Base-by-base conservation (phyloP, 441 rosid species). In the Euphorbia schlechtendalii region DNA sequence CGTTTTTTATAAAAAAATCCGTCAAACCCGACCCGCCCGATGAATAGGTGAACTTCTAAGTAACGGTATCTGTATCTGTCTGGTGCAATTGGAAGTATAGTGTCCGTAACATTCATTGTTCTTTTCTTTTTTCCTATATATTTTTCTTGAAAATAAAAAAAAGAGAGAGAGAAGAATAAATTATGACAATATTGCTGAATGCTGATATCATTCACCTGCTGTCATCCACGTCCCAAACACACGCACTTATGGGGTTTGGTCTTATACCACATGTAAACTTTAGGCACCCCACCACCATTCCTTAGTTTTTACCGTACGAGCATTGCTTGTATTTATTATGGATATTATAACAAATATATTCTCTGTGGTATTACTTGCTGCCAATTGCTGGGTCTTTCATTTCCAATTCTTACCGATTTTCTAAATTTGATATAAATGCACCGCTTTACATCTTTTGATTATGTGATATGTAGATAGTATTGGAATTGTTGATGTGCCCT, bases 161-260 rank as follows among this genome's bases (percentile, higher is more conserved):
- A 30, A 12, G 24, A 40, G 4, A 38, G 24, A 11, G 22, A 14
- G 28, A 38, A 7, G 10, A n/a, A 27, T 27, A 60, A n/a, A 55
- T 24, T 36, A 70, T 53, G 69, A 61, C 66, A 74, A 67, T 65
- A 79, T 71, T 65, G 82, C 85, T 70, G 80, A 85, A 83, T 78
- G 88, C 83, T 86, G 72, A 82, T 75, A 75, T 86, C 88, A 83
- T 69, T 67, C 76, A 76, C 55, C 58, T 57, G 83, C 74, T 74
- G 69, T 61, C 73, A 78, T 76, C 73, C 81, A 81, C 82, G 83
- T 69, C 82, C 79, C 82, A 67, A 18, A 65, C 67, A 66, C 46
- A 77, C 51, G 11, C 41, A 8, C 10, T 3, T 11, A 38, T 38
- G 72, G 81, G 74, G 86, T 77, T 81, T 77, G 85, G 89, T 76